phyloP scores from a whole-genome alignment of 169 alveolate species.

The Cryptosporidium viatorum region DNA sequence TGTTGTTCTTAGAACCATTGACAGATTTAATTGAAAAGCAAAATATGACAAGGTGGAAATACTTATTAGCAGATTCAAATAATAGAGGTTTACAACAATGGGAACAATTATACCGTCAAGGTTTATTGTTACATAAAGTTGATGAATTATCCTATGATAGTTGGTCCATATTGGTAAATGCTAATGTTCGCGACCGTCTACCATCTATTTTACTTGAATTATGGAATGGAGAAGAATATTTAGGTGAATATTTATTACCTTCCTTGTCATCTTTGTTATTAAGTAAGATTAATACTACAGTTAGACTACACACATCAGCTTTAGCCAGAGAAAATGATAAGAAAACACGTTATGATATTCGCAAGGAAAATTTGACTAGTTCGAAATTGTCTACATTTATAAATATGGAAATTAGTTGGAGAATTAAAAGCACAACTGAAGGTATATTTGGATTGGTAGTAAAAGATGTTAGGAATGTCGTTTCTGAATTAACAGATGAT shows the following conservation, averaged over 20 bases:
- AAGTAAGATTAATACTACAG: slow-evolving; percentile 57
- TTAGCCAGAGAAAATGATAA: slow-evolving; percentile 49
- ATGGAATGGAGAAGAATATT: slow-evolving; percentile 74
- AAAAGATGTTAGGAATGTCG: slow-evolving; percentile 64
- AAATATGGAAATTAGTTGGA: slow-evolving; percentile 74
- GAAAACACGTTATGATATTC: slow-evolving; percentile 60
- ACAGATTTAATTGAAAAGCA: slow-evolving; percentile 67
- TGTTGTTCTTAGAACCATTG: slow-evolving; percentile 66
- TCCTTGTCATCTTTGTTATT: slow-evolving; percentile 52
- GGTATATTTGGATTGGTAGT: slow-evolving; percentile 53
- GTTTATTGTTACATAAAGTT: slow-evolving; percentile 62
- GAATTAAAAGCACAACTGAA: slow-evolving; percentile 74
- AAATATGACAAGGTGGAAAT: slow-evolving; percentile 71
- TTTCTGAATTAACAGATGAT: slow-evolving; percentile 68
- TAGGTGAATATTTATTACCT: slow-evolving; percentile 67
- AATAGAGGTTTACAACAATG: slow-evolving; percentile 68
- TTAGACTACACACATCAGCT: slow-evolving; percentile 52
- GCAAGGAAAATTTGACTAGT: slow-evolving; percentile 59
- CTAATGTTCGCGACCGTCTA: slow-evolving; percentile 65
- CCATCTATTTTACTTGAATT: slow-evolving; percentile 68
- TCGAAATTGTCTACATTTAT: slow-evolving; percentile 66
- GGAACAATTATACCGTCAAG: slow-evolving; percentile 72
- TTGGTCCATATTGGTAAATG: slow-evolving; percentile 73
- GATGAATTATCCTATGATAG: slow-evolving; percentile 73
- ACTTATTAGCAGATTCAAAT: slow-evolving; percentile 59